These are phyloP conservation scores for Leucogyrophana mollusca DNA, from an alignment of 768 basidiomycete species.

Conservation along the genomic window DNA sequence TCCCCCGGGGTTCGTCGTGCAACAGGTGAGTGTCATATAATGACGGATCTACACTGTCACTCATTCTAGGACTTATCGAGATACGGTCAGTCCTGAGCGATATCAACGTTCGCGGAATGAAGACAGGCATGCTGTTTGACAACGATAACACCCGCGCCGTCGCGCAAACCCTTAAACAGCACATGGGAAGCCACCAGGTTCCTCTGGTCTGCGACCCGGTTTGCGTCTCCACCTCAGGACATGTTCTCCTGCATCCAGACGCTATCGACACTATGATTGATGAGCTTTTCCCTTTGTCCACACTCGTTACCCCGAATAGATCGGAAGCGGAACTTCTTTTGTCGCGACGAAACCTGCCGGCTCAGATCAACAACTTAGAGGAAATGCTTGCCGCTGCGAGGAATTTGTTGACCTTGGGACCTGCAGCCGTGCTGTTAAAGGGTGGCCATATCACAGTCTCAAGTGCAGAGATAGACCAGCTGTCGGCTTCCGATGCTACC, in stretches of 20 bases:
- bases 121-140: conserved; percentile 88
- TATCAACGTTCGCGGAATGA: conserved; percentile 68
- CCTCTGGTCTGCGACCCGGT: conserved; percentile 87
- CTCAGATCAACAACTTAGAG: conserved; percentile 42
- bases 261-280: conserved; percentile 60
- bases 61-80: no score
- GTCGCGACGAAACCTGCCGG: conserved; percentile 28
- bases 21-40: conserved; percentile 54
- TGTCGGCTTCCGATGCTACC: conserved; percentile 26
- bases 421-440: conserved; percentile 71
- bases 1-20: conserved; percentile 66
- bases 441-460: conserved; percentile 72
- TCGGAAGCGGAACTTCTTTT: conserved; percentile 75
- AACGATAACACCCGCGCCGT: conserved; percentile 51
- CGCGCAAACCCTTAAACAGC: conserved; percentile 44
- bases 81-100: conserved; percentile 71
- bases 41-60: no score
- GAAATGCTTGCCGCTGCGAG: conserved; percentile 62
- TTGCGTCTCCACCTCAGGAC: conserved; percentile 87
- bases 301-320: conserved; percentile 83
- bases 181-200: conserved; percentile 37
- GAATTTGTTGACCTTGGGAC: conserved; percentile 46
- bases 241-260: conserved; percentile 65
- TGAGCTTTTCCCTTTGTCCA: conserved; percentile 69
- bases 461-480: conserved; percentile 40